Percentiles rank a stretch among this genome's conserved stretches.
Conservation (phyloP, 352 stramenopile species). For the Globisporangium canariense region DNA sequence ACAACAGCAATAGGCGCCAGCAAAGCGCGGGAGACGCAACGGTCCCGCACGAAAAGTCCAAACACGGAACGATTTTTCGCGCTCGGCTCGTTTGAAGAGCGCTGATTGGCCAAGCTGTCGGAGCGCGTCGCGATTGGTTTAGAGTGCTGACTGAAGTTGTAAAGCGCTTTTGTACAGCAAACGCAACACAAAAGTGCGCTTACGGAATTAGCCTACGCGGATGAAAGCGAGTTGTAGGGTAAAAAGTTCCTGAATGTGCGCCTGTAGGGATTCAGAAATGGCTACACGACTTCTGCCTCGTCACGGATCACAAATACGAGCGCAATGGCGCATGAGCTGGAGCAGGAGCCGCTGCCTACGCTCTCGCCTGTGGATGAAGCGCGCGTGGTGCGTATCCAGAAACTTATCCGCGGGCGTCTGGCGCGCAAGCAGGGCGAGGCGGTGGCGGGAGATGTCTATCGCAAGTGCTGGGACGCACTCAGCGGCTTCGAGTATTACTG, state of each 20-base stretch:
- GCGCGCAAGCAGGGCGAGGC: slow-evolving; percentile 26
- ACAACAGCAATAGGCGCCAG: too few species aligned
- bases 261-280: neutral
- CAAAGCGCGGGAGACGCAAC: neutral
- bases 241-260: neutral
- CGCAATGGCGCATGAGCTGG: neutral
- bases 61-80: neutral
- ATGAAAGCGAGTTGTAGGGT: too few species aligned
- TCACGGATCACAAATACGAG: neutral
- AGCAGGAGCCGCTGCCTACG: neutral
- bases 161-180: neutral
- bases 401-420: slow-evolving; percentile 27
- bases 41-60: neutral
- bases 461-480: slow-evolving; percentile 44
- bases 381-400: slow-evolving; percentile 34
- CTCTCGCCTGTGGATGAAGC: slow-evolving; percentile 5
- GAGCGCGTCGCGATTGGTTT: neutral
- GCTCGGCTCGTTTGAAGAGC: neutral
- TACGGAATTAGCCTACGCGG: neutral
- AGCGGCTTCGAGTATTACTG: slow-evolving; percentile 47
- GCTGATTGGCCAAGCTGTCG: neutral
- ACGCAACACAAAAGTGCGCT: neutral
- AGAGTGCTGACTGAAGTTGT: neutral
- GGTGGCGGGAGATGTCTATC: slow-evolving; percentile 31
- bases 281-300: neutral